Evolutionary conservation across 176 grass and related monocot species (phyloP).

Genomic region (Carex kokanica): DNA sequence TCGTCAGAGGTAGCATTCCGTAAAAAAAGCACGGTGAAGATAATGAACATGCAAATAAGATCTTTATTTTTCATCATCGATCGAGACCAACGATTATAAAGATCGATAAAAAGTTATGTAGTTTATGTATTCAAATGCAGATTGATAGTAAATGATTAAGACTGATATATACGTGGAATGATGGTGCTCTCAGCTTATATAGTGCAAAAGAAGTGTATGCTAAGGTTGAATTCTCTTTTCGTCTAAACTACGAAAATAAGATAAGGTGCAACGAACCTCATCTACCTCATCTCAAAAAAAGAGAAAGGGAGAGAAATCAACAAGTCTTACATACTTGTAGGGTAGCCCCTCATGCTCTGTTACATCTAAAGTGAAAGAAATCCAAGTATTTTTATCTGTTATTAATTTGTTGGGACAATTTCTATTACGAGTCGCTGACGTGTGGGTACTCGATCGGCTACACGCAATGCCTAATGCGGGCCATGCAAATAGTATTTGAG

Average conservation of each 20-base stretch:
- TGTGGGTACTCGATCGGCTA: no score
- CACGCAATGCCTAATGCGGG: no score
- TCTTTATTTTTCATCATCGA: conserved; percentile 32
- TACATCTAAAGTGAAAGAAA: not conserved
- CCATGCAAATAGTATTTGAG: no score
- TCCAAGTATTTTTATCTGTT: not conserved
- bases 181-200: conserved; percentile 13
- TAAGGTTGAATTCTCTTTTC: conserved; percentile 8
- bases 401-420: not conserved
- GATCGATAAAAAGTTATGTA: not conserved
- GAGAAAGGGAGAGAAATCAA: not conserved
- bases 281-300: not conserved
- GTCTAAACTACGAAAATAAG: conserved; percentile 26
- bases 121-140: not conserved
- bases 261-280: conserved; percentile 28
- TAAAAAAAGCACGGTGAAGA: conserved; percentile 17
- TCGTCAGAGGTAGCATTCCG: not conserved
- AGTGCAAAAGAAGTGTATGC: not conserved
- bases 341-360: not conserved
- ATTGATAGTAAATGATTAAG: not conserved
- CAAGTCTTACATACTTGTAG: not conserved
- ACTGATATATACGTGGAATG: not conserved
- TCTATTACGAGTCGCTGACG: not conserved
- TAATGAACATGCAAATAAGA: conserved; percentile 7
- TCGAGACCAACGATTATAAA: not conserved